Evolutionary conservation across 2,329 filamentous ascomycete genomes (phyloP).

Genomic region (Chaetomiaceae sp.): DNA sequence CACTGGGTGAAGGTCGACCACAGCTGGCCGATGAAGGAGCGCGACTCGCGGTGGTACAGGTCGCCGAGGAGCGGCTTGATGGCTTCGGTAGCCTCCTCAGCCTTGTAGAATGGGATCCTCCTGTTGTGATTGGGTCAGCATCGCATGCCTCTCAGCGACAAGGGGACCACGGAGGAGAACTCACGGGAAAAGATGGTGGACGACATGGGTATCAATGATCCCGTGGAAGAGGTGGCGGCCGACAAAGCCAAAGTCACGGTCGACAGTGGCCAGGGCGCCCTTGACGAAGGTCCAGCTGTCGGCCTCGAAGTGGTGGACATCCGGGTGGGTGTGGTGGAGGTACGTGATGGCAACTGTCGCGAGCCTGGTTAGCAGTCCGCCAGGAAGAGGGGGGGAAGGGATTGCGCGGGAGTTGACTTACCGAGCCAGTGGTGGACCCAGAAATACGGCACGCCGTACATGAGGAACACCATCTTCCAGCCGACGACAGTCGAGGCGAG

Average conservation of each 20-base stretch:
- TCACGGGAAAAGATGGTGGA: conserved; percentile 58
- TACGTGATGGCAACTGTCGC: conserved; percentile 65
- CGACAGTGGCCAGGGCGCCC: conserved; percentile 59
- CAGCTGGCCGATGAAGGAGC: conserved; percentile 42
- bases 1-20: conserved; percentile 44
- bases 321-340: conserved; percentile 66
- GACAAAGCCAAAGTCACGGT: conserved; percentile 61
- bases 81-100: conserved; percentile 53
- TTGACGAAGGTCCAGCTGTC: conserved; percentile 58
- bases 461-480: conserved; percentile 50
- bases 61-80: conserved; percentile 54
- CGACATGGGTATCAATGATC: conserved; percentile 61
- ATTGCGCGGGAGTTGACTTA: conserved; percentile 42
- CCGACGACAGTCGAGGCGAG: conserved; percentile 50
- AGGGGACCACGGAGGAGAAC: conserved; percentile 15
- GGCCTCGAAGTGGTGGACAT: conserved; percentile 55
- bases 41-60: conserved; percentile 45
- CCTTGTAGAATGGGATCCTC: conserved; percentile 57
- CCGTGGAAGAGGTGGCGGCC: conserved; percentile 63
- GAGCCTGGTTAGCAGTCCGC: background rate
- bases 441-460: conserved; percentile 64
- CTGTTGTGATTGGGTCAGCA: conserved; percentile 25
- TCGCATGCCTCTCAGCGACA: too few species aligned
- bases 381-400: background rate
- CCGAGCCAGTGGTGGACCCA: conserved; percentile 99